Base-by-base conservation (phyloP, 2,329 filamentous ascomycete species). In the Pseudogymnoascus sp. region DNA sequence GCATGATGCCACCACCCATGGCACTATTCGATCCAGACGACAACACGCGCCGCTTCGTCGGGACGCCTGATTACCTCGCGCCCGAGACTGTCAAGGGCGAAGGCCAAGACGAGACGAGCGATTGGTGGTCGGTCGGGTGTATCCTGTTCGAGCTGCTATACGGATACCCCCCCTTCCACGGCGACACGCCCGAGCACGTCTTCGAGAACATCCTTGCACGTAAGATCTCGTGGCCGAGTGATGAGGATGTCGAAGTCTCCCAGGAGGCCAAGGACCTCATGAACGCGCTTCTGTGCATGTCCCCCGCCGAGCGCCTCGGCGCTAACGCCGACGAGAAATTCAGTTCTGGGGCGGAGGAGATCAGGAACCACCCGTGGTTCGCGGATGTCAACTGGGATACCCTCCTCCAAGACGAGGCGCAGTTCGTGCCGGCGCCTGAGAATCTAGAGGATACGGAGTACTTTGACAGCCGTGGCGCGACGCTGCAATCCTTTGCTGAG, bases 61-160 rank as follows among this genome's bases (percentile, higher is more conserved):
- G 95, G 33, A 99, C 95, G 0, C 95, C 95, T 0, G 95, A 99
- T 75, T 99, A 99, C 73, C 83, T 99, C 13, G 95, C 95, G 0
- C 95, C 95, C 0, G 96, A 99, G 74, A 99, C 96, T 0, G 96
- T 99, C 72, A 93, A 91, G 68, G 95, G 96, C 60, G 87, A 92
- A 68, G 92, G 93, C 1, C 95, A 99, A 75, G 95, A 99, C 72
- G 93, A 97, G 75, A 95, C 93, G 69, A 97, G 95, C 73, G 95
- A 99, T 85, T 99, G 95, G 95, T 99, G 95, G 95, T 97, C 95
- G 21, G 83, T 99, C n/a, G 95, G 95, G 0, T 99, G 96, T 74
- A 97, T 99, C 69, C 79, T 97, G 76, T 99, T 97, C 71, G 95
- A 99, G 72, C 97, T 96, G 68, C 79, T 99, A 2, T 97, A 91